phyloP scores from a whole-genome alignment of 352 stramenopile genomes.

The Lagenidium giganteum region DNA sequence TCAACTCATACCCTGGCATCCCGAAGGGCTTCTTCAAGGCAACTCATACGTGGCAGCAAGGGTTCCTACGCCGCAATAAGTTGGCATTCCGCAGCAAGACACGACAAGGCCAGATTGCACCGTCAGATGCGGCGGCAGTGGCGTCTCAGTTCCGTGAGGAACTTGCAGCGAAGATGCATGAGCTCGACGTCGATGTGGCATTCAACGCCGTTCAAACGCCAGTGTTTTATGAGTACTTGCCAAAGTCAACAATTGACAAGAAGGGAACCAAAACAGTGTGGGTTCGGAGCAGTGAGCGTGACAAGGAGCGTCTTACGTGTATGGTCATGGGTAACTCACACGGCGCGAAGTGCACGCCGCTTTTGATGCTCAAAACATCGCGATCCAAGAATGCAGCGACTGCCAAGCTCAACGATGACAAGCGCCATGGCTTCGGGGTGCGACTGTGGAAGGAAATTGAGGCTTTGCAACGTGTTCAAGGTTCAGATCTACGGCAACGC shows the following conservation, averaged over 20 bases:
- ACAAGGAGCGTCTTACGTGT: slow-evolving; percentile 13
- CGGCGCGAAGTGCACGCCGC: slow-evolving; percentile 8
- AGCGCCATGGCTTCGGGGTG: slow-evolving; percentile 2
- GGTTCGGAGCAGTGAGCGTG: slow-evolving; percentile 7
- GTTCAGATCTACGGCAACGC: slow-evolving; percentile 7
- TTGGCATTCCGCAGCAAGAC: slow-evolving; percentile 7
- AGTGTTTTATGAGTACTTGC: slow-evolving; percentile 20
- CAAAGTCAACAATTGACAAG: slow-evolving; percentile 7
- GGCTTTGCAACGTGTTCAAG: too few species aligned
- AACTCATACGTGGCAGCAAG: slow-evolving; percentile 1
- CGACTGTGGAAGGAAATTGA: not conserved
- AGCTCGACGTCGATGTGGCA: slow-evolving; percentile 2
- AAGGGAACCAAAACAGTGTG: slow-evolving; percentile 14
- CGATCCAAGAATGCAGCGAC: not conserved
- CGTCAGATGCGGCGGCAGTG: not conserved
- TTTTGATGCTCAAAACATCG: not conserved
- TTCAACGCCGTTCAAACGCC: slow-evolving; percentile 18
- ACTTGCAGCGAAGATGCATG: not conserved
- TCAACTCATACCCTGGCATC: too few species aligned
- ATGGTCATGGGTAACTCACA: slow-evolving; percentile 18
- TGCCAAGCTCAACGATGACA: not conserved
- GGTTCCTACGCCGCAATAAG: slow-evolving; percentile 4
- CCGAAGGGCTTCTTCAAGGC: not conserved
- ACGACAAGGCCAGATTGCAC: slow-evolving; percentile 4
- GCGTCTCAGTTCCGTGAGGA: not conserved